Conservation (phyloP, 2,329 filamentous ascomycete species). For the Daldinia sp. region DNA sequence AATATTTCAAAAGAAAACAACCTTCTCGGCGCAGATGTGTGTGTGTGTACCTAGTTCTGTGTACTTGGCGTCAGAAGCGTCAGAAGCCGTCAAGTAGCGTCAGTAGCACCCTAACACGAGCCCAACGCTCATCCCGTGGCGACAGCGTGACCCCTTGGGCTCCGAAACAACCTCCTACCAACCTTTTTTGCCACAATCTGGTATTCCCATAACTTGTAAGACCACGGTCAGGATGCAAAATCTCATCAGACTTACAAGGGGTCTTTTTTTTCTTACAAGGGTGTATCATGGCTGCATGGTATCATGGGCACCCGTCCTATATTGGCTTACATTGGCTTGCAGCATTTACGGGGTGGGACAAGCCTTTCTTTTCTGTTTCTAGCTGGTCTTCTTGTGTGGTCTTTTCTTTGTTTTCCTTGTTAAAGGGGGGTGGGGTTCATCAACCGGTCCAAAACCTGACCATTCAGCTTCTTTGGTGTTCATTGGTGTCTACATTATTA, state of each 20-base stretch:
- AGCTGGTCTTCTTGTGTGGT: neutral
- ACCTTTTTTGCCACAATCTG: conserved; percentile 42
- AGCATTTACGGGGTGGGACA: conserved; percentile 28
- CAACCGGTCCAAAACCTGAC: conserved; percentile 1
- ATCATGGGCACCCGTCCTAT: conserved; percentile 34
- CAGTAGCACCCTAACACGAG: conserved; percentile 38
- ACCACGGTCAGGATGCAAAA: conserved; percentile 36
- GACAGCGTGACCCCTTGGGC: conserved; percentile 41
- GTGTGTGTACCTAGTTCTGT: neutral
- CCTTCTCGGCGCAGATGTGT: conserved; percentile 4
- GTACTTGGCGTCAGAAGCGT: conserved; percentile 15
- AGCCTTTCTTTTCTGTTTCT: conserved; percentile 1
- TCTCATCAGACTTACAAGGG: conserved; percentile 36
- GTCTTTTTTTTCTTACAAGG: conserved; percentile 4
- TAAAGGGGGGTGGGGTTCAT: conserved; percentile 7
- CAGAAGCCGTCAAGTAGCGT: conserved; percentile 18
- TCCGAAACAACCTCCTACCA: conserved; percentile 20
- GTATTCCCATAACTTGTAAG: conserved; percentile 35
- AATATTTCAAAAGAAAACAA: conserved; percentile 25
- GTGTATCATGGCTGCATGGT: conserved; percentile 21
- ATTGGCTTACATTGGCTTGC: conserved; percentile 37
- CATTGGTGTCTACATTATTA: neutral
- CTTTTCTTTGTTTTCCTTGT: no score
- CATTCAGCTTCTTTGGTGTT: neutral
- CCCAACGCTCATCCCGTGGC: conserved; percentile 40